Base-by-base conservation (phyloP, 495 filamentous ascomycete genomes). In the Tuber brumale region DNA sequence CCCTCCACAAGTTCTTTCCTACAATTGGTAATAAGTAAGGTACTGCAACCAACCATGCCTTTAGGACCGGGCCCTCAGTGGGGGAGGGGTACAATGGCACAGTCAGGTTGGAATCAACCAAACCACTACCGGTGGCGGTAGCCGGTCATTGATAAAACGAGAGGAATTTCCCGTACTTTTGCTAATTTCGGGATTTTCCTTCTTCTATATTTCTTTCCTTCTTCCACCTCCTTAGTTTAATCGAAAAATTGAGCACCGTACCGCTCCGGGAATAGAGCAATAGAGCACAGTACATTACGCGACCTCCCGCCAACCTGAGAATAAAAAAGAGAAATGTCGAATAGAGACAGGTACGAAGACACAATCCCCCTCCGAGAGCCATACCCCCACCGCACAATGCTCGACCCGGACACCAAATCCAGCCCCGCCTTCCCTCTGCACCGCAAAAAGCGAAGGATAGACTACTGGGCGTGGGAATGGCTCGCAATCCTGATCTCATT, bases 391-490 rank as follows among this genome's bases (percentile, higher is more conserved):
- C 27, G 6, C 27, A 66, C 57, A 8, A 66, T 66, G 57, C 27
- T 6, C 57, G 57, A 66, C 57, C 27, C 12, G 27, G 31, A 35
- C 14, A 1, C 14, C 3, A 66, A 76, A 76, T 8, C 35, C 51
- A 18, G 39, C 43, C 3, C 73, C 70, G 14, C 57, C 27, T 79
- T 79, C 42, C 76, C 69, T 5, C 39, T 80, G 3, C 76, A 41
- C 45, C 16, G 2, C 19, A 75, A 76, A 12, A 79, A 80, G 72
- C 69, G 70, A 31, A 72, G 61, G n/a, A 2, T 69, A 23, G 61
- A 80, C 23, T 79, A 75, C 31, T 80, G 78, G 78, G 77, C 76
- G 0, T 80, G 78, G 78, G 78, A 80, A 70, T 80, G 73, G 77
- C 19, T 79, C 21, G 73, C 78, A 1, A 70, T 80, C n/a, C 5